phyloP scores from a whole-genome alignment of 2,329 filamentous ascomycete genomes.

The Mycosphaerella sp. region DNA sequence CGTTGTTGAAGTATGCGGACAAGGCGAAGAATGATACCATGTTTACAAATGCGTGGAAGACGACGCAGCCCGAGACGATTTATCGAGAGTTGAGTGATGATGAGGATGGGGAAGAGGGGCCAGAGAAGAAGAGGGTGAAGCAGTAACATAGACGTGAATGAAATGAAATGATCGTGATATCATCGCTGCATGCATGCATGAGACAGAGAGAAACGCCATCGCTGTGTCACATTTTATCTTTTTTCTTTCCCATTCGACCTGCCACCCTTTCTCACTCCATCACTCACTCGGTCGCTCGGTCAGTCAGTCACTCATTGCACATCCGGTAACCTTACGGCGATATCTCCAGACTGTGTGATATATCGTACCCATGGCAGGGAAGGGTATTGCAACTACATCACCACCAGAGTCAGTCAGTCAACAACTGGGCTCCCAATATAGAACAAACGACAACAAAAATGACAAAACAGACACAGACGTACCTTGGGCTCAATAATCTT shows the following conservation, averaged over 20 bases:
- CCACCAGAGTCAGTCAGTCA: background rate
- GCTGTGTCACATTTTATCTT: constrained; percentile 11
- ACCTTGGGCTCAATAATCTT: constrained; percentile 99
- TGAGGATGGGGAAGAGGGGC: constrained; percentile 63
- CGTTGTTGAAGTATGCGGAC: constrained; percentile 88
- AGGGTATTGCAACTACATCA: constrained; percentile 84
- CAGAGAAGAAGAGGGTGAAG: constrained; percentile 48
- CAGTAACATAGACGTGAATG: constrained; percentile 2
- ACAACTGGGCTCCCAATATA: background rate
- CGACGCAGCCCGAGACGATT: constrained; percentile 85
- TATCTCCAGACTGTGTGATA: constrained; percentile 96
- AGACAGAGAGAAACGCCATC: constrained; percentile 2
- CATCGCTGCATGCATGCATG: background rate
- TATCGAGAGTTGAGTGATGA: constrained; percentile 87
- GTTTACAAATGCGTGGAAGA: constrained; percentile 89
- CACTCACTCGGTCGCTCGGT: too few relatives aligned
- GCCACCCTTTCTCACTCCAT: too few relatives aligned
- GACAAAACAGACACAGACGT: constrained; percentile 18
- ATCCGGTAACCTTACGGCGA: constrained; percentile 90
- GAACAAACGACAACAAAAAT: background rate
- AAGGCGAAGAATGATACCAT: constrained; percentile 87
- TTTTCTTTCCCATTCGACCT: background rate
- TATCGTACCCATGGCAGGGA: constrained; percentile 97
- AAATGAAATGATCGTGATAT: background rate
- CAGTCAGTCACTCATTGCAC: constrained; percentile 37